Evolutionary conservation across 768 basidiomycete species (phyloP).

Genomic region (Lactarius quietus): DNA sequence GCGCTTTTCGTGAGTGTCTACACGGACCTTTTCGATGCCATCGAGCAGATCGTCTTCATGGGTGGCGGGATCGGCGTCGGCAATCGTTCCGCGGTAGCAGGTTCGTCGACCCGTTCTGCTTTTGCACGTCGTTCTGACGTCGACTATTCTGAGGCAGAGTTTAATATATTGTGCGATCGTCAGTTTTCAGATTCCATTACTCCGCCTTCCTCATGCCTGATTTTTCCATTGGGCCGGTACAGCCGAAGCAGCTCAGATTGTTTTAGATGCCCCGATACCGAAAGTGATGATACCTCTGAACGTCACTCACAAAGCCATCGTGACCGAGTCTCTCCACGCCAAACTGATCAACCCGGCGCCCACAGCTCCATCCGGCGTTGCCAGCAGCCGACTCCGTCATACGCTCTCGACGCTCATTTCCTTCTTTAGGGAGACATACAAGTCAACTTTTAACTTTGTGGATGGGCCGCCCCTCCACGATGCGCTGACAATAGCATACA

Average conservation of each 20-base stretch:
- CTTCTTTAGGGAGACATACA: slow-evolving; percentile 73
- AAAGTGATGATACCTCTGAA: slow-evolving; percentile 81
- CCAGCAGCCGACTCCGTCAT: slow-evolving; percentile 53
- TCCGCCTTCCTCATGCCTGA: background rate
- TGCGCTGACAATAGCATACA: slow-evolving; percentile 74
- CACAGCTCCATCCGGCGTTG: slow-evolving; percentile 22
- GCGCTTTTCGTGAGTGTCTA: slow-evolving; percentile 40
- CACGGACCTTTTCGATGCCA: slow-evolving; percentile 48
- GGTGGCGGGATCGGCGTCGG: slow-evolving; percentile 87
- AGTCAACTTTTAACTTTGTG: slow-evolving; percentile 73
- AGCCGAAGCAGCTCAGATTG: slow-evolving; percentile 84
- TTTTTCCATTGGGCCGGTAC: slow-evolving; percentile 29
- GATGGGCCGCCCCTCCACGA: slow-evolving; percentile 88
- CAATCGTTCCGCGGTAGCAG: slow-evolving; percentile 73
- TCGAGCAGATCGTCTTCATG: slow-evolving; percentile 82
- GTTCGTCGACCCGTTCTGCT: slow-evolving; percentile 34
- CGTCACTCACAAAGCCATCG: slow-evolving; percentile 83
- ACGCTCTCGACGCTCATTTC: slow-evolving; percentile 70
- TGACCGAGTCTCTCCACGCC: slow-evolving; percentile 51
- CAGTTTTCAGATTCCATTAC: slow-evolving; percentile 31
- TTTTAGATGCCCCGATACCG: slow-evolving; percentile 66
- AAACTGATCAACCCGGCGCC: slow-evolving; percentile 42
- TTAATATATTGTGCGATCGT: slow-evolving; percentile 82
- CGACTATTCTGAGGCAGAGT: slow-evolving; percentile 45
- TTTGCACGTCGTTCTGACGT: background rate